These are phyloP conservation scores for Cyberlindnera nakhonratchasimensis DNA, from an alignment of 805 yeast species.

Conservation along the genomic window DNA sequence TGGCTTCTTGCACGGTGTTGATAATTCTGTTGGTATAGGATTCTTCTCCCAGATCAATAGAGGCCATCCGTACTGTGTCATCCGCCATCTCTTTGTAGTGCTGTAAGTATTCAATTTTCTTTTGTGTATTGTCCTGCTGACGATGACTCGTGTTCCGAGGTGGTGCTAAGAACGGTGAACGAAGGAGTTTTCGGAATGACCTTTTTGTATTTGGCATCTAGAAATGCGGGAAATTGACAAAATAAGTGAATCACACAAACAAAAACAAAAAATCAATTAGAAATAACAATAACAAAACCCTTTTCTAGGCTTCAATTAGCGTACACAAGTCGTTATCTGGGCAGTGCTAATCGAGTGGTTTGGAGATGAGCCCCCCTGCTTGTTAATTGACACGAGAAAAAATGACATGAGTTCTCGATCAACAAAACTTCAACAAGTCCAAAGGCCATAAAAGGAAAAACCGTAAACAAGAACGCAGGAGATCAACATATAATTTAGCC, in stretches of 20 bases:
- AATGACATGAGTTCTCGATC: slow-evolving; percentile 2
- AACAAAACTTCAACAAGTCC: slow-evolving; percentile 8
- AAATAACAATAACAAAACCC: neutral
- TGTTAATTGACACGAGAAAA: neutral
- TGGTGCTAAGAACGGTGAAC: no score
- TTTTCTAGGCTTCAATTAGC: neutral
- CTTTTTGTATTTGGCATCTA: no score
- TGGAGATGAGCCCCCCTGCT: neutral
- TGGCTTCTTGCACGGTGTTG: slow-evolving; percentile 21
- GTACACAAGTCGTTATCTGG: neutral
- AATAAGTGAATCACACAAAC: no score
- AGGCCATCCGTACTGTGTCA: slow-evolving; percentile 8
- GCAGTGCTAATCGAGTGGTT: no score
- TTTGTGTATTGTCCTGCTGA: no score
- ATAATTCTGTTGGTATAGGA: slow-evolving; percentile 17
- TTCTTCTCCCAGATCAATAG: slow-evolving; percentile 7
- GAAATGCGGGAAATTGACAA: no score
- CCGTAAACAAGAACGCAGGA: slow-evolving; percentile 2
- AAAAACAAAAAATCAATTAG: no score
- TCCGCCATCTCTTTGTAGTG: no score
- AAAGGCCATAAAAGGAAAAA: neutral
- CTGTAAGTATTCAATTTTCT: no score
- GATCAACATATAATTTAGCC: no score
- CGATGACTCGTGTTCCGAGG: no score
- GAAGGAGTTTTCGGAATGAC: no score